Base-by-base conservation (phyloP, 345 rosid genomes). In the Hibiscus syriacus region DNA sequence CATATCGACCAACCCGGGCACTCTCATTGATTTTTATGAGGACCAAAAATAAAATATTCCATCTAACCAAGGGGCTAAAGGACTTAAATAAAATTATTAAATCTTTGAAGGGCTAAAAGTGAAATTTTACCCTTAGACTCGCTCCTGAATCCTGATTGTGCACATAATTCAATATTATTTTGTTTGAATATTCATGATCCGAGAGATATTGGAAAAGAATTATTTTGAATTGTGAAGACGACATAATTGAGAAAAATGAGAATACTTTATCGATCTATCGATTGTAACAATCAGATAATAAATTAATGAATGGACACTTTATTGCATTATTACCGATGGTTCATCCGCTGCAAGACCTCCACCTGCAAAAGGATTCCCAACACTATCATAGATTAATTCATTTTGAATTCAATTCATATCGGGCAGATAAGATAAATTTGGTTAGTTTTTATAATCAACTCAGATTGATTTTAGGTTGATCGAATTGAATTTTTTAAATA, bases 331-430 rank as follows among this genome's bases (percentile, higher is more conserved):
- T 52, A 65, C 74, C 46, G 49, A 22, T 58, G 67, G 11, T 23
- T 16, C 32, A 16, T 16, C 48, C 4, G 59, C 74, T 41, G 39
- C 62, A 59, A 34, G 56, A 75, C 10, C 57, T 66, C 74, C 74
- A 34, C 38, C 77, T 69, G 70, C 66, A 34, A n/a, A 64, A 54
- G 3, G 22, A 11, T 39, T 25, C 2, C 36, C 58, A 30, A 23
- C 17, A 46, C 2, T 8, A 26, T 48, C 53, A 13, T 22, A 6
- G 52, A 41, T 25, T 43, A 43, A 64, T 32, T 32, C 7, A 32
- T 32, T 32, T 5, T 32, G 36, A 3, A 32, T 7, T 41, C 11
- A 1, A 0, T 41, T 41, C 12, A 3, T 12, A 41, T 41, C n/a
- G 16, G 20, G 53, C 1, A 48, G 0, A 6, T 48, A 16, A 6